Evolutionary conservation across 2,329 filamentous ascomycete species (phyloP), one percentile per base, ranked within the genome.

Genomic region (Pseudogymnoascus sp.): DNA sequence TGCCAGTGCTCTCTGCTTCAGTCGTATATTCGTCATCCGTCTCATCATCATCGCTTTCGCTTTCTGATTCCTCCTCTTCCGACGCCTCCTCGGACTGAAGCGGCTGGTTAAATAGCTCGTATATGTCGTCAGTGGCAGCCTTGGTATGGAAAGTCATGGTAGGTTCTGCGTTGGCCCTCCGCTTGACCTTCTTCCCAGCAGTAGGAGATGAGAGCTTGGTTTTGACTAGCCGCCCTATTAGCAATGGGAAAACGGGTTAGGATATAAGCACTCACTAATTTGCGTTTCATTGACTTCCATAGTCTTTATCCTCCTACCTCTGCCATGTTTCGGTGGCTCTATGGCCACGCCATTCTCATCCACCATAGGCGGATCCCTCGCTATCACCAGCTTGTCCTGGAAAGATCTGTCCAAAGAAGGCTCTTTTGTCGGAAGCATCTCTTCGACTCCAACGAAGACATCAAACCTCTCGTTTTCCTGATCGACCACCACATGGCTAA

Each of bases 71-170:
- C 14, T 76, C 70, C 1, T 73, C 70, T 31, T 75, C 71, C 59
- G 71, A 68, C 31, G 63, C 66, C 56, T 61, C 71, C 14, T 67
- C 71, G 65, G 67, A 73, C 63, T 77, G 76, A 18, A 93, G 75
- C 1, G 94, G 93, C 64, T 94, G 90, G 71, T 94, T 97, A 77
- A 97, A 99, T 59, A 99, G 91, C 64, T 92, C 92, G 71, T 97
- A 97, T 61, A 99, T 97, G 69, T 99, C 94, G 69, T 97, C 92
- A 66, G 93, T 97, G 4, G 94, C 94, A 67, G 94, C 93, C 69
- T 85, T 90, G 11, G 94, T 99, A 72, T 97, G 92, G 67, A 99
- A 84, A 0, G 94, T 99, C 92, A 99, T 97, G 1, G 94, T 99
- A n/a, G 92, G 90, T 75, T 97, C 93, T 37, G 80, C 77, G 10